These are phyloP conservation scores for Phlyctochytrium bullatum DNA, from an alignment of 192 early-diverging fungal genomes.

Conservation along the genomic window DNA sequence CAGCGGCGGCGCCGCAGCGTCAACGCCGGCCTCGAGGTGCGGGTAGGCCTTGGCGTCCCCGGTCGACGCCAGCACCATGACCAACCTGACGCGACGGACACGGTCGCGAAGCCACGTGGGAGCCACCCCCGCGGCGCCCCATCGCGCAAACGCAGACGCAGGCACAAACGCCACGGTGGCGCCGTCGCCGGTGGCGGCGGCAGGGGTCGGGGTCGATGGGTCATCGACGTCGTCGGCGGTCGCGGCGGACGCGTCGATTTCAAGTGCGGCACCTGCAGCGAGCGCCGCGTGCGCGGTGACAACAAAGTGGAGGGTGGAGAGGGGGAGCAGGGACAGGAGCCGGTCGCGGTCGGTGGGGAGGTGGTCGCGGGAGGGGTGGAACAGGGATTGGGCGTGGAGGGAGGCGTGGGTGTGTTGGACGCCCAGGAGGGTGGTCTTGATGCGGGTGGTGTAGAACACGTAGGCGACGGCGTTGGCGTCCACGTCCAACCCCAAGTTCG, in stretches of 20 bases:
- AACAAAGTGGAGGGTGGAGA: background rate
- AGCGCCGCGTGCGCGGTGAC: background rate
- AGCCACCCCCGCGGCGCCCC: too few species aligned
- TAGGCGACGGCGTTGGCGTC: background rate
- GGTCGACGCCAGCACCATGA: background rate
- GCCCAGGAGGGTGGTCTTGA: background rate
- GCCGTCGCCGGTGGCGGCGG: too few species aligned
- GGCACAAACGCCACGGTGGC: too few species aligned
- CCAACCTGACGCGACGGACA: background rate
- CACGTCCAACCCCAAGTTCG: background rate
- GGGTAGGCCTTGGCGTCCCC: background rate
- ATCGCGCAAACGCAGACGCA: too few species aligned
- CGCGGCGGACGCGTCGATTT: background rate
- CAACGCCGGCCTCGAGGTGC: background rate
- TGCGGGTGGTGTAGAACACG: background rate
- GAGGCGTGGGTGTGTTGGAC: slow-evolving; percentile 1
- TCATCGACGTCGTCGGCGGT: background rate
- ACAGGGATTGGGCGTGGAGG: background rate
- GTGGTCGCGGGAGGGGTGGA: background rate
- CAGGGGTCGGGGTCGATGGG: background rate
- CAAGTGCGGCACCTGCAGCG: background rate
- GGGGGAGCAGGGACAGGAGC: background rate
- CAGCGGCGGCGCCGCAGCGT: background rate
- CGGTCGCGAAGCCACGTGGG: too few species aligned
- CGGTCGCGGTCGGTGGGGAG: slow-evolving; percentile 1